Percentiles rank a stretch among this genome's conserved stretches.
phyloP scores from a whole-genome alignment of 805 yeast genomes.

The Wickerhamomyces bisporus region DNA sequence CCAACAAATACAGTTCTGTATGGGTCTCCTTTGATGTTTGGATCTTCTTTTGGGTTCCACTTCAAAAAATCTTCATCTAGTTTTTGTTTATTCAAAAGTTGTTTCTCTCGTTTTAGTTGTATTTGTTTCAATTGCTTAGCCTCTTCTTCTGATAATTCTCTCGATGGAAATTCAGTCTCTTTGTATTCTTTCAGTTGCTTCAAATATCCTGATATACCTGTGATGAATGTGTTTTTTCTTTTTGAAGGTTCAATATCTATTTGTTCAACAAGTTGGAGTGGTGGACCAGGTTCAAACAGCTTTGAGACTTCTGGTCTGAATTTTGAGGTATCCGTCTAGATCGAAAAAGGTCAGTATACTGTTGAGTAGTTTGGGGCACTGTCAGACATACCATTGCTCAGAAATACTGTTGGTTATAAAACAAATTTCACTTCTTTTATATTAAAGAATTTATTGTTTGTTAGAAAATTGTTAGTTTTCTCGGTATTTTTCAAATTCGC shows the following conservation, averaged over 20 bases:
- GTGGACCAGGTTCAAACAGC: constrained; percentile 31
- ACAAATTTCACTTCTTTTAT: too few species aligned
- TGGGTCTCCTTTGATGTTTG: constrained; percentile 65
- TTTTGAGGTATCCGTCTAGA: constrained; percentile 29
- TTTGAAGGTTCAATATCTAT: constrained; percentile 14
- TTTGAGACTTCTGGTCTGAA: constrained; percentile 35
- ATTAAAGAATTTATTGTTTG: too few species aligned
- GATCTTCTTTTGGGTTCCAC: constrained; percentile 57
- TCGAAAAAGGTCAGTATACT: neutral
- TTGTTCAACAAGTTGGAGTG: constrained; percentile 15
- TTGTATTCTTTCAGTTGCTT: constrained; percentile 24
- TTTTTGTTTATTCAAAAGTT: constrained; percentile 18
- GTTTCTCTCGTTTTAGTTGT: constrained; percentile 23
- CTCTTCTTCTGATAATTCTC: constrained; percentile 23
- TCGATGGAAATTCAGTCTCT: constrained; percentile 12
- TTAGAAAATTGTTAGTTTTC: too few species aligned
- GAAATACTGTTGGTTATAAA: too few species aligned
- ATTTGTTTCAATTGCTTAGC: constrained; percentile 26
- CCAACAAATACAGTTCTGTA: constrained; percentile 73
- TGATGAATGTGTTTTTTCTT: constrained; percentile 15
- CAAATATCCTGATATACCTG: constrained; percentile 18
- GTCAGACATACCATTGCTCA: too few species aligned
- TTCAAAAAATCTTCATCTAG: constrained; percentile 31
- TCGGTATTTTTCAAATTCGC: too few species aligned
- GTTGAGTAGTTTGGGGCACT: neutral